Evolutionary conservation across 495 filamentous ascomycete species (phyloP).

Genomic region (Mytilinidion resinicola): DNA sequence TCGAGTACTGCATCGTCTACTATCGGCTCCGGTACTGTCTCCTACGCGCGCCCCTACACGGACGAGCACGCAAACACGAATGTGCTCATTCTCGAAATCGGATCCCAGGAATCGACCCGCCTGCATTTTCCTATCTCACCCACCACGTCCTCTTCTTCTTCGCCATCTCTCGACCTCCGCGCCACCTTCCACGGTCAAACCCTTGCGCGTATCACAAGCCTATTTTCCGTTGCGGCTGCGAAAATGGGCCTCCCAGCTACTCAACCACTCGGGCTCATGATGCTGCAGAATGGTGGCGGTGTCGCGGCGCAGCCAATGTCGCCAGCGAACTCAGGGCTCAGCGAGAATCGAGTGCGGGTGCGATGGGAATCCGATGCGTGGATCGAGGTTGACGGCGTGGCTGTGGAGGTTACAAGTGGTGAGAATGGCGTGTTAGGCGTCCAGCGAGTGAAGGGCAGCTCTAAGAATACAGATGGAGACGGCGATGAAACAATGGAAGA

Average conservation of each 20-base stretch:
- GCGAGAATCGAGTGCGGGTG: slow-evolving; percentile 65
- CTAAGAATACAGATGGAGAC: slow-evolving; percentile 6
- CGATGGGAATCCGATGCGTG: slow-evolving; percentile 60
- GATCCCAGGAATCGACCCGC: slow-evolving; percentile 54
- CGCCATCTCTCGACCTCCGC: slow-evolving; percentile 34
- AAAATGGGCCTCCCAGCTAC: slow-evolving; percentile 68
- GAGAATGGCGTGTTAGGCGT: slow-evolving; percentile 12
- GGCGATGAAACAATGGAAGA: slow-evolving; percentile 19
- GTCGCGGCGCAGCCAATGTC: slow-evolving; percentile 50
- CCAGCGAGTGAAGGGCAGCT: slow-evolving; percentile 4
- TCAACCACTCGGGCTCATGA: slow-evolving; percentile 61
- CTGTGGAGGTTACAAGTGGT: slow-evolving; percentile 13
- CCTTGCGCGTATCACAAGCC: slow-evolving; percentile 59
- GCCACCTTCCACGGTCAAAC: slow-evolving; percentile 67
- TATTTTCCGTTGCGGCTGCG: slow-evolving; percentile 74
- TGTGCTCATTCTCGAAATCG: slow-evolving; percentile 68
- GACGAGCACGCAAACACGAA: slow-evolving; percentile 61
- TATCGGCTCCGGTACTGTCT: slow-evolving; percentile 51
- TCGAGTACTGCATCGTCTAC: no score
- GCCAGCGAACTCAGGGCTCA: slow-evolving; percentile 63
- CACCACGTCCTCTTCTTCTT: not conserved
- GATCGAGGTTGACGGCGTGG: slow-evolving; percentile 60
- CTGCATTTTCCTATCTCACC: slow-evolving; percentile 45
- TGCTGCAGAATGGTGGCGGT: slow-evolving; percentile 50
- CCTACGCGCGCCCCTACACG: slow-evolving; percentile 75